phyloP scores from a whole-genome alignment of 75 land plant species.

The Isoetes taiwanensis region DNA sequence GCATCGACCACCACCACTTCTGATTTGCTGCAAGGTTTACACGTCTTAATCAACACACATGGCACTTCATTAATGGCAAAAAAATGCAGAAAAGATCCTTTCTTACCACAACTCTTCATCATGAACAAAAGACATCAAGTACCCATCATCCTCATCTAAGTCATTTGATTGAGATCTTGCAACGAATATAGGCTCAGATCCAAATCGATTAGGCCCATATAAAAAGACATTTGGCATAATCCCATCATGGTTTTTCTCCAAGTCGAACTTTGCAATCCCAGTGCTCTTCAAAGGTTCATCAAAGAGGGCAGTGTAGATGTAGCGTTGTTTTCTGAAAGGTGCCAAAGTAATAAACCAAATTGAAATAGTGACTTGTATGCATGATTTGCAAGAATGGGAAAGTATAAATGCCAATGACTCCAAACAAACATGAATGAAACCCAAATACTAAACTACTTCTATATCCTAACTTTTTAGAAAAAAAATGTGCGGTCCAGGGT shows the following conservation, averaged over 20 bases:
- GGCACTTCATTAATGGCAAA: too few species aligned
- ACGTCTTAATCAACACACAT: neutral
- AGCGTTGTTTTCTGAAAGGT: conserved; percentile 60
- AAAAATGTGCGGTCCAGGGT: too few species aligned
- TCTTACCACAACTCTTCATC: conserved; percentile 88
- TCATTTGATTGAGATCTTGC: conserved; percentile 42
- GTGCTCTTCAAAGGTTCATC: conserved; percentile 43
- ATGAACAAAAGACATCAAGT: conserved; percentile 71
- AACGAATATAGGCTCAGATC: conserved; percentile 81
- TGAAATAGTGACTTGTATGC: too few species aligned
- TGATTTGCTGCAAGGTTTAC: conserved; percentile 11
- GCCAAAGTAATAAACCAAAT: too few species aligned
- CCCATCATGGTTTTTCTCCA: conserved; percentile 59
- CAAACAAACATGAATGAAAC: too few species aligned
- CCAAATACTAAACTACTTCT: too few species aligned
- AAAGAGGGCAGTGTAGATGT: conserved; percentile 51
- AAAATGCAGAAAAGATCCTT: too few species aligned
- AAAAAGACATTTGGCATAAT: conserved; percentile 48
- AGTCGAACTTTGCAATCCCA: conserved; percentile 71
- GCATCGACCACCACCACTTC: conserved; percentile 16
- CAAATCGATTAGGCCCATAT: conserved; percentile 65
- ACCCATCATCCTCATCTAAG: conserved; percentile 85
- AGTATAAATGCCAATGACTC: too few species aligned
- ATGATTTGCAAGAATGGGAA: too few species aligned
- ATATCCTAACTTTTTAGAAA: too few species aligned